A percentile compares a stretch with the other conserved stretches of the same genome.
Evolutionary conservation across 441 rosid species (phyloP).

Genomic region (Melastoma candidum): DNA sequence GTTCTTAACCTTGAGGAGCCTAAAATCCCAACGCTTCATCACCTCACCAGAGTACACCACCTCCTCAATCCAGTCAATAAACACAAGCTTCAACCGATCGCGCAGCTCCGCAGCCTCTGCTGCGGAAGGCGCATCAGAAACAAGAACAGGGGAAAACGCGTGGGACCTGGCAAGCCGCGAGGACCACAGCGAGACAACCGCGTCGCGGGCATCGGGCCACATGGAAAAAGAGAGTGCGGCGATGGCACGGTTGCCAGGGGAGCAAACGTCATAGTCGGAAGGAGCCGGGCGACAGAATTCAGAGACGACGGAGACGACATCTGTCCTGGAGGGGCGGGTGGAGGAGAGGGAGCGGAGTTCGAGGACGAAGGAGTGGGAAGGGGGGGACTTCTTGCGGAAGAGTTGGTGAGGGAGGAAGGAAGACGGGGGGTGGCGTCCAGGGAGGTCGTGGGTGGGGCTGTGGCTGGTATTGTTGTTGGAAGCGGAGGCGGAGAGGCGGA

Average conservation of each 20-base stretch:
- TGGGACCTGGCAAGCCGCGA: constrained; percentile 34
- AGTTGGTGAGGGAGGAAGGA: constrained; percentile 8
- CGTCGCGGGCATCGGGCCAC: constrained; percentile 44
- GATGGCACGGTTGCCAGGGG: constrained; percentile 8
- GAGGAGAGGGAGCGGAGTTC: constrained; percentile 14
- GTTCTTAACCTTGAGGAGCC: constrained; percentile 22
- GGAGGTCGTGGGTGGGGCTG: too few relatives aligned
- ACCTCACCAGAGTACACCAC: constrained; percentile 26
- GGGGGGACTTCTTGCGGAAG: constrained; percentile 21
- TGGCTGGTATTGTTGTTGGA: too few relatives aligned
- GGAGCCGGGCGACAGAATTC: constrained; percentile 14
- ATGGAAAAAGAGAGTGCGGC: constrained; percentile 32
- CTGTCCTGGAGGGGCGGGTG: neutral
- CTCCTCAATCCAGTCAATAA: constrained; percentile 22
- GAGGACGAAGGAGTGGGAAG: constrained; percentile 22
- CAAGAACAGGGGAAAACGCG: constrained; percentile 22
- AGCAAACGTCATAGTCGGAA: neutral
- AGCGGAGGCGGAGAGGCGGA: too few relatives aligned
- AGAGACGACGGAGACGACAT: constrained; percentile 6
- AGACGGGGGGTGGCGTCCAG: neutral
- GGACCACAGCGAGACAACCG: constrained; percentile 36
- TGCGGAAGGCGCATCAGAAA: constrained; percentile 24
- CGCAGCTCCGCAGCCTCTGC: constrained; percentile 35
- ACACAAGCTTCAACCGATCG: constrained; percentile 24
- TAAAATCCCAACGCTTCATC: constrained; percentile 27